A percentile compares a stretch with the other conserved stretches of the same genome.
phyloP scores from a whole-genome alignment of 208 protist species.

The Wallacemonas sp. region DNA sequence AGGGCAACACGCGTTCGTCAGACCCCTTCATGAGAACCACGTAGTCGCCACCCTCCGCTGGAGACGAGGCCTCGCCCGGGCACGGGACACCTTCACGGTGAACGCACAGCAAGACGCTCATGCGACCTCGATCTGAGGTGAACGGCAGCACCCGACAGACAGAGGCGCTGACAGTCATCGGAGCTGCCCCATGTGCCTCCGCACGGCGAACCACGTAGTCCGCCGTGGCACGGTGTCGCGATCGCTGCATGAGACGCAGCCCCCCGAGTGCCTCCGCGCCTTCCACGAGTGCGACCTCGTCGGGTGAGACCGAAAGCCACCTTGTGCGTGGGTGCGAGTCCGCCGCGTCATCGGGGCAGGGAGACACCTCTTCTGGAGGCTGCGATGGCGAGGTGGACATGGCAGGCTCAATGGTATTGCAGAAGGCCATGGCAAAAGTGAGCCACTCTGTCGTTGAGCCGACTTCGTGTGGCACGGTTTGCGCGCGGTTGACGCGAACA shows the following conservation, averaged over 20 bases:
- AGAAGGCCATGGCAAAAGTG: constrained; percentile 57
- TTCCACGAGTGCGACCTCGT: constrained; percentile 91
- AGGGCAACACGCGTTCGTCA: constrained; percentile 71
- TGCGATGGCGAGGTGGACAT: not conserved
- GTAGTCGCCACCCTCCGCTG: constrained; percentile 19
- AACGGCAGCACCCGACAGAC: constrained; percentile 72
- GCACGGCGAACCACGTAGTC: constrained; percentile 18
- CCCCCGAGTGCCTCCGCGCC: constrained; percentile 65
- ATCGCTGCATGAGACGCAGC: constrained; percentile 32
- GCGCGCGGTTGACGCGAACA: not conserved
- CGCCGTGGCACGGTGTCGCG: not conserved
- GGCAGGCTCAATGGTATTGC: constrained; percentile 63
- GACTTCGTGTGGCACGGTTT: not conserved
- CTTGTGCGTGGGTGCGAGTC: no score
- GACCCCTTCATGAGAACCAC: constrained; percentile 79
- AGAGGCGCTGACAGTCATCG: constrained; percentile 20
- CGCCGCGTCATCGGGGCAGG: no score
- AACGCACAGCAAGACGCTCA: constrained; percentile 70
- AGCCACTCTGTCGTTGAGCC: constrained; percentile 29
- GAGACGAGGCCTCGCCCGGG: no score
- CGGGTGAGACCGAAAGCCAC: constrained; percentile 89
- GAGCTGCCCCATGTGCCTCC: constrained; percentile 30
- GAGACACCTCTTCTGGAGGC: no score
- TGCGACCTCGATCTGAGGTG: constrained; percentile 77
- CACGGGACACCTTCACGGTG: no score